Percentiles rank a stretch among this genome's conserved stretches.
Evolutionary conservation across 164 flowering plant species (phyloP).

Genomic region (Stephania cephalantha): DNA sequence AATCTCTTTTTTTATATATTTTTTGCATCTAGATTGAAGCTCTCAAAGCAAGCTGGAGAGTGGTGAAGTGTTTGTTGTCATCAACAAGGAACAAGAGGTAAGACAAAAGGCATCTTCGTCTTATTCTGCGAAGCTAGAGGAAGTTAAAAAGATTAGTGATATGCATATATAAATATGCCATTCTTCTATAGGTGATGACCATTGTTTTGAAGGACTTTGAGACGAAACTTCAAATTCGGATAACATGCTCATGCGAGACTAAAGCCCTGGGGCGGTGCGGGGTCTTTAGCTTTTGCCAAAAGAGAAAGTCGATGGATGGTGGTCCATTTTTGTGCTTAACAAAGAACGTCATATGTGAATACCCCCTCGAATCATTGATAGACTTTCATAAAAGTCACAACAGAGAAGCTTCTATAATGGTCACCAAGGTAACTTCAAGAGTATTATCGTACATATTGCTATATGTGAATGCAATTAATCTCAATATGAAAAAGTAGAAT

Average conservation of each 20-base stretch:
- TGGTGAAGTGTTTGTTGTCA: constrained; percentile 92
- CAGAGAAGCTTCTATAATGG: constrained; percentile 97
- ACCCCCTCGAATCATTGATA: constrained; percentile 84
- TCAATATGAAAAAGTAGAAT: too few relatives aligned
- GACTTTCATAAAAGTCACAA: constrained; percentile 88
- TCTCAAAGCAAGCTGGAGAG: constrained; percentile 85
- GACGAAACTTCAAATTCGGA: constrained; percentile 75
- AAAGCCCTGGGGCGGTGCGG: constrained; percentile 98
- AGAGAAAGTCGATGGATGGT: constrained; percentile 80
- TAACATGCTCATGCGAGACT: constrained; percentile 91
- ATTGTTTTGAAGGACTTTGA: constrained; percentile 91
- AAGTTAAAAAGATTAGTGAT: background rate
- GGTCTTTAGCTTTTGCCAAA: constrained; percentile 94
- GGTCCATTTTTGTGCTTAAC: constrained; percentile 95
- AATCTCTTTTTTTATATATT: background rate
- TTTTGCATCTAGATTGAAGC: constrained; percentile 70
- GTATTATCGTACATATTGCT: too few relatives aligned
- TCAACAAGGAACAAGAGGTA: constrained; percentile 98
- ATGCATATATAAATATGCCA: too few relatives aligned
- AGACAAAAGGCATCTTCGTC: background rate
- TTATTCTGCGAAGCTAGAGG: background rate
- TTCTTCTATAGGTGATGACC: constrained; percentile 97
- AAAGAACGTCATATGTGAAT: constrained; percentile 98
- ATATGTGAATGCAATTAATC: background rate
- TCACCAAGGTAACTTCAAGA: constrained; percentile 69